These are phyloP conservation scores for Lentinula detonsa DNA, from an alignment of 768 basidiomycete genomes.

Conservation along the genomic window DNA sequence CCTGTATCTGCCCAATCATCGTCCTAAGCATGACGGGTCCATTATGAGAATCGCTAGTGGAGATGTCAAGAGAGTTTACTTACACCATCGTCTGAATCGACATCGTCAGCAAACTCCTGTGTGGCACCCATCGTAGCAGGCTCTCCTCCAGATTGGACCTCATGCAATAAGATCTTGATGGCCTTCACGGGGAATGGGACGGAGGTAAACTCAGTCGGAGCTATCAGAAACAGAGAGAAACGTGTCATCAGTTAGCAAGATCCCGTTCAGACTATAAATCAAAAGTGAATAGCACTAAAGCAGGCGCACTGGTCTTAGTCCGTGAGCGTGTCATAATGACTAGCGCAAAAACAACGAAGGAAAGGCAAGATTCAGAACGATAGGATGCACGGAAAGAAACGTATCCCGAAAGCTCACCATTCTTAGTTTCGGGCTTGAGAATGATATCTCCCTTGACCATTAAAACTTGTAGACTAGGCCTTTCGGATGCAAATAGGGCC, in stretches of 20 bases:
- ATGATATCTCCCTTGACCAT: slow-evolving; percentile 91
- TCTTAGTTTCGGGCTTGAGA: slow-evolving; percentile 69
- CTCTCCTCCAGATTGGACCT: slow-evolving; percentile 78
- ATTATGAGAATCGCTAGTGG: background rate
- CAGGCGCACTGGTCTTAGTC: slow-evolving; percentile 72
- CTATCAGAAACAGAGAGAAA: slow-evolving; percentile 31
- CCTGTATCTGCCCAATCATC: slow-evolving; percentile 96
- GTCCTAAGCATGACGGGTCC: slow-evolving; percentile 36
- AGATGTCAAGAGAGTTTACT: slow-evolving; percentile 15
- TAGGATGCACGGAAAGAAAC: slow-evolving; percentile 8
- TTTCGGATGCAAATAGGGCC: slow-evolving; percentile 61
- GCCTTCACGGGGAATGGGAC: slow-evolving; percentile 90
- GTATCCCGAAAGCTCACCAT: slow-evolving; percentile 50
- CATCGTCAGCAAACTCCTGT: slow-evolving; percentile 43
- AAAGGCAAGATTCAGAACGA: slow-evolving; percentile 7
- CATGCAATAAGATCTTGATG: slow-evolving; percentile 82
- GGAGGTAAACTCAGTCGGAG: slow-evolving; percentile 79
- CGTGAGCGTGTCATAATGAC: slow-evolving; percentile 96
- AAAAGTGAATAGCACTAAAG: slow-evolving; percentile 8
- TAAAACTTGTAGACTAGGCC: slow-evolving; percentile 61
- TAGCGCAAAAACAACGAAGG: slow-evolving; percentile 29
- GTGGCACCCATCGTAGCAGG: slow-evolving; percentile 53
- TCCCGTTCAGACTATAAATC: slow-evolving; percentile 20
- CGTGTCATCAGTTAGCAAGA: slow-evolving; percentile 54
- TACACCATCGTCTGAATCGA: slow-evolving; percentile 77